Conservation (phyloP, 768 basidiomycete species). For the Rhodotorula babjevae region DNA sequence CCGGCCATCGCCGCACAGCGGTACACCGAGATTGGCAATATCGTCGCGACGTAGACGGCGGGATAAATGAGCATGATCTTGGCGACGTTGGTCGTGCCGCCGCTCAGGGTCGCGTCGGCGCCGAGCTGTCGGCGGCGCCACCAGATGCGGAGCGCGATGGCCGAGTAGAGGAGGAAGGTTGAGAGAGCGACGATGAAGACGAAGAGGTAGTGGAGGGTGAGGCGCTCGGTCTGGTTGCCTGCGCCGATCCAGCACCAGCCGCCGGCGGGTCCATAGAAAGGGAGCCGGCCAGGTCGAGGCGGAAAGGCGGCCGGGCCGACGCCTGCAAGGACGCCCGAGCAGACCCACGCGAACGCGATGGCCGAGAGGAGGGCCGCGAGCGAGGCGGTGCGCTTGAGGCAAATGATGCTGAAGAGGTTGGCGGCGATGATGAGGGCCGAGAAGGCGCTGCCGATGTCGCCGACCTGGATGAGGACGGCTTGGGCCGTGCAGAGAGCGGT, state of each 20-base stretch:
- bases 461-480: constrained; percentile 24
- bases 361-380: not conserved
- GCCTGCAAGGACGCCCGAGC: not conserved
- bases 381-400: constrained; percentile 1
- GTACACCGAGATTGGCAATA: constrained; percentile 20
- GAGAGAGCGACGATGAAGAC: constrained; percentile 24
- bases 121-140: not conserved
- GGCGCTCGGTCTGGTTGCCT: not conserved
- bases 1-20: constrained; percentile 23
- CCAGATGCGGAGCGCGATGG: constrained; percentile 12
- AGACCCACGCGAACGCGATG: constrained; percentile 6
- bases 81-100: not conserved
- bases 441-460: constrained; percentile 23
- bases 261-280: constrained; percentile 14
- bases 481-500: constrained; percentile 15
- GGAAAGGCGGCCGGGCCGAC: not conserved
- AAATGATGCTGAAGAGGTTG: constrained; percentile 26
- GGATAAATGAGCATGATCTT: constrained; percentile 17
- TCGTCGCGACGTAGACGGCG: constrained; percentile 18
- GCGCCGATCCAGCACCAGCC: constrained; percentile 25
- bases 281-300: too few relatives aligned
- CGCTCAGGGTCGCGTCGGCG: not conserved
- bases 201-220: constrained; percentile 16
- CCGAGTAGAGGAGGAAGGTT: constrained; percentile 12
- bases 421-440: constrained; percentile 9